phyloP scores from a whole-genome alignment of 106 monocot genomes.

The Vanilla planifolia region DNA sequence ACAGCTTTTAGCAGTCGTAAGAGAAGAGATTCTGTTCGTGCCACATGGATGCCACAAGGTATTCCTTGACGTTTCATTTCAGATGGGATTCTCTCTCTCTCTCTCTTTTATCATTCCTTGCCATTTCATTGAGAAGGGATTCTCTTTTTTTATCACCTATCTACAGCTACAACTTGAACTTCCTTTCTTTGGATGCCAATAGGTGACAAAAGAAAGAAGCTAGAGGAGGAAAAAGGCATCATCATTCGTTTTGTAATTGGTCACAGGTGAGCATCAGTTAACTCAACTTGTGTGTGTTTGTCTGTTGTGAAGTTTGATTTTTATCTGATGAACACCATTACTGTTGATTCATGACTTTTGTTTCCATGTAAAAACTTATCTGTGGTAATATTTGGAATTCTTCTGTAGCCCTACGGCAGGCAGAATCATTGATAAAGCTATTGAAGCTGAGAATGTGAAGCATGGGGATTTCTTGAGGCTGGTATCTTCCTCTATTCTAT shows the following conservation, averaged over 20 bases:
- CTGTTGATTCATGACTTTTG: too few relatives aligned
- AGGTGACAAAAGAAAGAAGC: conserved; percentile 47
- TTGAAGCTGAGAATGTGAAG: conserved; percentile 84
- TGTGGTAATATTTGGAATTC: too few relatives aligned
- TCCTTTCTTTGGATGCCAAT: neutral
- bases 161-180: neutral
- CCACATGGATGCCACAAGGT: conserved; percentile 99
- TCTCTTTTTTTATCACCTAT: neutral
- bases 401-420: conserved; percentile 62
- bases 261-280: conserved; percentile 12
- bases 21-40: conserved; percentile 86
- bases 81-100: too few relatives aligned
- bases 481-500: conserved; percentile 9
- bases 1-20: conserved; percentile 98
- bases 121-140: neutral
- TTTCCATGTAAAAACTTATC: neutral
- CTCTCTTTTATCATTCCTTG: conserved; percentile 4
- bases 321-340: too few relatives aligned
- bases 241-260: conserved; percentile 31
- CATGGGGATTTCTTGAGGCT: conserved; percentile 91
- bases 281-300: neutral
- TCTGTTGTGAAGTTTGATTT: too few relatives aligned
- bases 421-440: conserved; percentile 89
- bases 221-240: conserved; percentile 29
- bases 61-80: neutral